Percentiles rank a stretch among this genome's conserved stretches.
phyloP scores from a whole-genome alignment of 176 grass and related monocot genomes.

The Saccharum spontaneum region DNA sequence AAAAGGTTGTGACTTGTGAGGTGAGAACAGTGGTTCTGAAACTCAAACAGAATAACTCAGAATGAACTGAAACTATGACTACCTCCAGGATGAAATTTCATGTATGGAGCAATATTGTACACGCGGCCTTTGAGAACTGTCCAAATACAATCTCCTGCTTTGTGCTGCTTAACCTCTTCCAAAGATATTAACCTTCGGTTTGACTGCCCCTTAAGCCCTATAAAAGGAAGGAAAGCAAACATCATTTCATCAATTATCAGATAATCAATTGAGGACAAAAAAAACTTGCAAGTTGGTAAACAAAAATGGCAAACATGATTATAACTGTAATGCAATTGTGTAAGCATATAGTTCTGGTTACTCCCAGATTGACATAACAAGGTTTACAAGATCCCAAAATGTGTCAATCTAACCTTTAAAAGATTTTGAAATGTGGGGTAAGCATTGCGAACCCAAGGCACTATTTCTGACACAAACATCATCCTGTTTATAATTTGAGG shows the following conservation, averaged over 20 bases:
- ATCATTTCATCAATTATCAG: not conserved
- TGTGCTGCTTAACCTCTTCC: conserved; percentile 90
- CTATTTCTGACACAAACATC: not conserved
- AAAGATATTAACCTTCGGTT: conserved; percentile 70
- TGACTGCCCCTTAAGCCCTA: conserved; percentile 72
- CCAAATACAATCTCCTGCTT: conserved; percentile 77
- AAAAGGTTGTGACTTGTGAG: not conserved
- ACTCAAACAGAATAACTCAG: conserved; percentile 13
- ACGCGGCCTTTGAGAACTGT: conserved; percentile 94
- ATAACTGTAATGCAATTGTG: not conserved
- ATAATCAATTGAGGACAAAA: not conserved
- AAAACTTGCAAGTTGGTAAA: not conserved
- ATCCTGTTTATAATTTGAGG: not conserved
- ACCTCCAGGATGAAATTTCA: conserved; percentile 99
- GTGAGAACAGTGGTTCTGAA: not conserved
- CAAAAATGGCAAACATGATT: not conserved
- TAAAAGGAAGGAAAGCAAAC: conserved; percentile 24
- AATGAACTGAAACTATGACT: conserved; percentile 3
- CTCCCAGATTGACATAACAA: conserved; percentile 7
- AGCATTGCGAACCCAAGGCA: not conserved
- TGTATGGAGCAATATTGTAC: conserved; percentile 90
- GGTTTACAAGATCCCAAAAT: not conserved
- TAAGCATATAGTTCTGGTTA: not conserved
- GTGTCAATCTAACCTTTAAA: not conserved
- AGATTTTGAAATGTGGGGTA: not conserved